A percentile compares a stretch with the other conserved stretches of the same genome.
Conservation (phyloP, 208 protist genomes). For the Trypanosoma rangeli region DNA sequence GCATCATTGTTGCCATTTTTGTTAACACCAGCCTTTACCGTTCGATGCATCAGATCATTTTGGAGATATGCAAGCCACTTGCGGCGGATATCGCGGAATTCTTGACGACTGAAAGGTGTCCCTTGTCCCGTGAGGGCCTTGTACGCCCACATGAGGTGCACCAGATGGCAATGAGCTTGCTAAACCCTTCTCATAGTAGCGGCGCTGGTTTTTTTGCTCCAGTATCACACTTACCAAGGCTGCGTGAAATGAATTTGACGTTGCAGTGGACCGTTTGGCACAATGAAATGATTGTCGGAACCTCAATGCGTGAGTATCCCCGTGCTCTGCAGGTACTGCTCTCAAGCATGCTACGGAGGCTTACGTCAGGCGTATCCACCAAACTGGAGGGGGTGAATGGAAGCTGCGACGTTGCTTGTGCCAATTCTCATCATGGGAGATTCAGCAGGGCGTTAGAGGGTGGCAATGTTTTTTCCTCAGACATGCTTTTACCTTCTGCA, state of each 20-base stretch:
- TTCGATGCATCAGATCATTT: neutral
- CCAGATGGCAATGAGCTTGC: neutral
- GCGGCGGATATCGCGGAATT: slow-evolving; percentile 18
- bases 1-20: slow-evolving; percentile 14
- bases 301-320: slow-evolving; percentile 25
- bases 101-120: slow-evolving; percentile 9
- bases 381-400: neutral
- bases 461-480: neutral
- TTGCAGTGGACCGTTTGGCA: slow-evolving; percentile 29
- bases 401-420: neutral
- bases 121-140: neutral
- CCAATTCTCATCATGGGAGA: neutral
- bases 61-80: slow-evolving; percentile 9
- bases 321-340: slow-evolving; percentile 12
- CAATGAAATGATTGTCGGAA: slow-evolving; percentile 14
- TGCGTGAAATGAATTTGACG: slow-evolving; percentile 15
- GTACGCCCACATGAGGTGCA: neutral
- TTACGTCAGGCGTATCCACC: neutral
- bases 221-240: neutral
- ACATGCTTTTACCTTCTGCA: neutral
- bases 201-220: neutral
- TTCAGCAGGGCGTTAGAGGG: neutral
- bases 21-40: neutral
- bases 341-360: slow-evolving; percentile 11
- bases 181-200: neutral